Conservation (phyloP, 352 stramenopile genomes). For the Globisporangium polare region DNA sequence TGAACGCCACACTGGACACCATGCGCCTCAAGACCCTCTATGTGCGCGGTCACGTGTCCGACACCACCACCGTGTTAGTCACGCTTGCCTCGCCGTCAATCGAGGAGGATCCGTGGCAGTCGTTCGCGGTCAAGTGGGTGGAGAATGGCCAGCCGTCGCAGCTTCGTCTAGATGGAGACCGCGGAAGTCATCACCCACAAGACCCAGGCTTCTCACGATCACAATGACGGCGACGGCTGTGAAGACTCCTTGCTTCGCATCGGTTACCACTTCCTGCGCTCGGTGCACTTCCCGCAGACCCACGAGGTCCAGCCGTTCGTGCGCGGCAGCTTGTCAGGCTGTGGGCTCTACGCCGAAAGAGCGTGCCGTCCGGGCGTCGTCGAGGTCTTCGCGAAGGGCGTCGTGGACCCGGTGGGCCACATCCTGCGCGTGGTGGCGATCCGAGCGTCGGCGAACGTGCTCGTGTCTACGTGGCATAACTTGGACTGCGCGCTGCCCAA, state of each 20-base stretch:
- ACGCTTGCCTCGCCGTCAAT: conserved; percentile 6
- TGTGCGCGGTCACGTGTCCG: conserved; percentile 16
- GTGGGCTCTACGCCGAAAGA: conserved; percentile 15
- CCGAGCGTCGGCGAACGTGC: conserved; percentile 17
- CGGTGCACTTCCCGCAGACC: conserved; percentile 15
- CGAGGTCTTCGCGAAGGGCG: conserved; percentile 1
- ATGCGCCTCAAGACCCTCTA: conserved; percentile 23
- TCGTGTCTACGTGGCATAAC: conserved; percentile 1
- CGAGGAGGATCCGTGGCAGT: conserved; percentile 9
- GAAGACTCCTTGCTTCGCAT: background rate
- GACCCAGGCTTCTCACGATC: conserved; percentile 6
- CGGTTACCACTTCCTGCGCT: conserved; percentile 16
- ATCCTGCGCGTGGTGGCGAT: conserved; percentile 39
- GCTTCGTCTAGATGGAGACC: conserved; percentile 20
- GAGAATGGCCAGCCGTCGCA: background rate
- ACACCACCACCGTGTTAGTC: conserved; percentile 13
- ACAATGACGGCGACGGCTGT: too few relatives aligned
- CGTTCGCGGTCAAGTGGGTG: conserved; percentile 17
- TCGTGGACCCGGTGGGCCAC: conserved; percentile 11
- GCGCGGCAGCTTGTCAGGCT: conserved; percentile 21
- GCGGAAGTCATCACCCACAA: conserved; percentile 5
- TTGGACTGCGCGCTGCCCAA: conserved; percentile 7
- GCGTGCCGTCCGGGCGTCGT: background rate
- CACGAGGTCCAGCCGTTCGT: conserved; percentile 14
- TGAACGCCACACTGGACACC: conserved; percentile 16